Evolutionary conservation across 106 monocot species (phyloP).

Genomic region (Gastrodia elata): DNA sequence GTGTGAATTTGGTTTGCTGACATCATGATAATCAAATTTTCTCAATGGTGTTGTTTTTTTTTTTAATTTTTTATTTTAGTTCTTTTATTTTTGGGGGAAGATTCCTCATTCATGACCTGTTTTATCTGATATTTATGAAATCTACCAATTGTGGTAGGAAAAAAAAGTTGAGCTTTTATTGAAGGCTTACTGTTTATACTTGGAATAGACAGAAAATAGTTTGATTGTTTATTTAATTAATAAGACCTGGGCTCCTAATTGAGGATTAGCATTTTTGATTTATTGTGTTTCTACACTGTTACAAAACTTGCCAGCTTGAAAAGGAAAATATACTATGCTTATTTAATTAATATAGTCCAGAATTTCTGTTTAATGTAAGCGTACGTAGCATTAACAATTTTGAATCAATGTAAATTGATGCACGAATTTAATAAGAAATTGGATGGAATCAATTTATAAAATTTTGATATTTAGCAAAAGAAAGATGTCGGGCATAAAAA

Average conservation of each 20-base stretch:
- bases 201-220: not conserved
- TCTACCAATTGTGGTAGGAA: not conserved
- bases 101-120: not conserved
- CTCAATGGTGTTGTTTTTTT: too few species aligned
- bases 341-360: too few species aligned
- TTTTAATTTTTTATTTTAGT: too few species aligned
- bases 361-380: too few species aligned
- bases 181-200: not conserved
- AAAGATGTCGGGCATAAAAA: too few species aligned
- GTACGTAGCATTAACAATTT: too few species aligned
- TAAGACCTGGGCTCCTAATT: not conserved
- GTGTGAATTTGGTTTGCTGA: too few species aligned
- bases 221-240: not conserved
- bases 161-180: not conserved
- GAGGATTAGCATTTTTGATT: not conserved
- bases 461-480: too few species aligned
- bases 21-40: too few species aligned
- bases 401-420: not conserved
- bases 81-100: not conserved
- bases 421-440: too few species aligned
- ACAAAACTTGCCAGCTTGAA: not conserved
- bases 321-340: not conserved
- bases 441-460: too few species aligned
- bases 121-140: not conserved
- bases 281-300: not conserved